phyloP scores from a whole-genome alignment of 371 early-diverging fungal genomes.

The Funneliformis caledonium region DNA sequence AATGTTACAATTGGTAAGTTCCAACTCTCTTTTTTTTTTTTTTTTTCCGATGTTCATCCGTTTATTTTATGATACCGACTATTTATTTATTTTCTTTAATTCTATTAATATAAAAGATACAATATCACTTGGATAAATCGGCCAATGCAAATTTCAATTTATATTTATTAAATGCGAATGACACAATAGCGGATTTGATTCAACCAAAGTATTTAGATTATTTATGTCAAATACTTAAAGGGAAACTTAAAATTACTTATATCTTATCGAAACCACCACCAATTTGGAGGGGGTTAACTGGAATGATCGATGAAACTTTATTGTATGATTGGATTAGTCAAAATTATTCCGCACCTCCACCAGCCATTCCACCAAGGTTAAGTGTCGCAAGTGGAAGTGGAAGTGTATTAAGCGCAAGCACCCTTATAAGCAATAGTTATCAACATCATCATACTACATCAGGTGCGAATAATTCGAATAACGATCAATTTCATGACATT shows the following conservation, averaged over 20 bases:
- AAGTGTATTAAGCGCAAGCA: background rate
- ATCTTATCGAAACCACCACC: background rate
- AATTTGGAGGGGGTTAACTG: conserved; percentile 1
- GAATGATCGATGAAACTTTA: background rate
- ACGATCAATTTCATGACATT: background rate
- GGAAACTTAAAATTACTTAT: conserved; percentile 1
- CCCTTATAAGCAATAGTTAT: background rate
- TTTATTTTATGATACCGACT: background rate
- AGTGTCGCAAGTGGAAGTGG: background rate
- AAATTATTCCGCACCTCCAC: background rate
- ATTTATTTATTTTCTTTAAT: background rate
- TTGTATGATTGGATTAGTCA: conserved; percentile 22
- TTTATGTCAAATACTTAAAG: background rate
- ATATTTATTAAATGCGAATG: background rate
- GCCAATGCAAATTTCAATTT: background rate
- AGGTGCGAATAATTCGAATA: background rate
- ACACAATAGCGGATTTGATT: background rate
- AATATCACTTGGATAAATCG: conserved; percentile 17
- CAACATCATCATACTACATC: background rate
- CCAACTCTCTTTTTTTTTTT: background rate
- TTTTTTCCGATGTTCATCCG: background rate
- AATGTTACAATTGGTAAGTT: conserved; percentile 58
- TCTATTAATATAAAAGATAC: background rate
- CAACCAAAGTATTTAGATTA: background rate
- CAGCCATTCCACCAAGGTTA: background rate